Conservation (phyloP, 2,329 filamentous ascomycete species). For the Dendrostoma leiphaemia region DNA sequence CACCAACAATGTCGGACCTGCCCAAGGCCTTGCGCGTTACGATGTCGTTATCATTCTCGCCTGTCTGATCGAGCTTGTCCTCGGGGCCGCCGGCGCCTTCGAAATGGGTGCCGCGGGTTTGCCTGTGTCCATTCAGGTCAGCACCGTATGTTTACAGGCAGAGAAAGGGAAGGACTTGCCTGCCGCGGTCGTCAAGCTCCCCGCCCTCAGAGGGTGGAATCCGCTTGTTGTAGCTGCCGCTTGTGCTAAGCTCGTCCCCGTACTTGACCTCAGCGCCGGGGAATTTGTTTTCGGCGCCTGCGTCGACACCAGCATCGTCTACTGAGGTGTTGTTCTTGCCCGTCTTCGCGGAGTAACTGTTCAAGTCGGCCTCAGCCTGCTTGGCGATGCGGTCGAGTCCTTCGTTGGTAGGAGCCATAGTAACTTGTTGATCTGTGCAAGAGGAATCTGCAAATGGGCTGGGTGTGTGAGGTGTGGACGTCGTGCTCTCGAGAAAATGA, state of each 20-base stretch:
- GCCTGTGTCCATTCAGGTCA: constrained; percentile 28
- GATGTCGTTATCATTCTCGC: constrained; percentile 37
- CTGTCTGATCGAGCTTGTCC: constrained; percentile 37
- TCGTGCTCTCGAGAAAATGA: background rate
- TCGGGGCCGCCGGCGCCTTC: constrained; percentile 42
- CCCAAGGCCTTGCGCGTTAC: constrained; percentile 27
- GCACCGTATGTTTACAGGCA: background rate
- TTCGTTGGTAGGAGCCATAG: constrained; percentile 24
- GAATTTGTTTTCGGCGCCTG: constrained; percentile 41
- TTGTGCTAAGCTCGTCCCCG: constrained; percentile 44
- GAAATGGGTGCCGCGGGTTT: constrained; percentile 42
- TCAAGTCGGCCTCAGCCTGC: constrained; percentile 46
- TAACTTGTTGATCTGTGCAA: background rate
- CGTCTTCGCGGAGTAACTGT: constrained; percentile 47
- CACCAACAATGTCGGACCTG: constrained; percentile 17
- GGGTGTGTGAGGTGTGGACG: background rate
- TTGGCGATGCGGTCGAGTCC: constrained; percentile 42
- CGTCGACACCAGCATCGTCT: constrained; percentile 42
- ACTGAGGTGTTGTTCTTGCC: constrained; percentile 37
- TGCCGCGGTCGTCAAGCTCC: constrained; percentile 40
- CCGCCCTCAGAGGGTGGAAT: constrained; percentile 46
- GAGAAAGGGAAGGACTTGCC: constrained; percentile 30
- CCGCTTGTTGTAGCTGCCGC: constrained; percentile 42
- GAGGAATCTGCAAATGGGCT: background rate
- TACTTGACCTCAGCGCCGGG: constrained; percentile 37